These are phyloP conservation scores for Elsinoe australis DNA, from an alignment of 2,329 filamentous ascomycete genomes.

Conservation along the genomic window DNA sequence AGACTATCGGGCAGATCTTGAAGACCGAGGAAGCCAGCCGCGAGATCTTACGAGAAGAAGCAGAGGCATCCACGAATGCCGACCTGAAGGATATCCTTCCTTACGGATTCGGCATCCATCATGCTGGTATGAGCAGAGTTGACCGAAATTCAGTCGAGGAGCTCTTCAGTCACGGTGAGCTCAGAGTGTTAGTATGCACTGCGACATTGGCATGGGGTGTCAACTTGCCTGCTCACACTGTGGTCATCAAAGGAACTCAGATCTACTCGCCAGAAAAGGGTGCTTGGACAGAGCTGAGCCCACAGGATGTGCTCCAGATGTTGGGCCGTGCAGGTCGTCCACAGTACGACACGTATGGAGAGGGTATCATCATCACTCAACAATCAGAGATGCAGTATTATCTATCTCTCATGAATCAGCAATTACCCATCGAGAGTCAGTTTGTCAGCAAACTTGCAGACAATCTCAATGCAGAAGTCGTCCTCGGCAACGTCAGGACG, in stretches of 20 bases:
- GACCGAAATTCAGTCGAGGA: conserved; percentile 94
- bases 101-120: conserved; percentile 96
- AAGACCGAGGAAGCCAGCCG: conserved; percentile 85
- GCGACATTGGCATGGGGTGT: conserved; percentile 99
- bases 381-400: conserved; percentile 96
- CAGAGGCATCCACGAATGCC: conserved; percentile 70
- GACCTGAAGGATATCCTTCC: conserved; percentile 91
- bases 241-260: conserved; percentile 97
- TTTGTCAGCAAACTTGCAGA: conserved; percentile 88
- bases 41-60: conserved; percentile 79
- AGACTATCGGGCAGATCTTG: conserved; percentile 93
- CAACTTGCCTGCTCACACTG: conserved; percentile 92
- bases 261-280: conserved; percentile 98
- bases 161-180: conserved; percentile 80
- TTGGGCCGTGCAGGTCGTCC: conserved; percentile 92
- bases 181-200: conserved; percentile 94
- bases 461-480: conserved; percentile 92
- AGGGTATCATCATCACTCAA: conserved; percentile 97
- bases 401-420: conserved; percentile 90
- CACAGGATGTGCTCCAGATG: conserved; percentile 98
- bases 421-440: conserved; percentile 94
- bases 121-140: conserved; percentile 92
- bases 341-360: conserved; percentile 94
- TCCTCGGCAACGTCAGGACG: conserved; percentile 83
- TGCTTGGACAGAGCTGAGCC: conserved; percentile 95